Evolutionary conservation across 768 basidiomycete species (phyloP).

Genomic region (Fomitopsis pulvina): DNA sequence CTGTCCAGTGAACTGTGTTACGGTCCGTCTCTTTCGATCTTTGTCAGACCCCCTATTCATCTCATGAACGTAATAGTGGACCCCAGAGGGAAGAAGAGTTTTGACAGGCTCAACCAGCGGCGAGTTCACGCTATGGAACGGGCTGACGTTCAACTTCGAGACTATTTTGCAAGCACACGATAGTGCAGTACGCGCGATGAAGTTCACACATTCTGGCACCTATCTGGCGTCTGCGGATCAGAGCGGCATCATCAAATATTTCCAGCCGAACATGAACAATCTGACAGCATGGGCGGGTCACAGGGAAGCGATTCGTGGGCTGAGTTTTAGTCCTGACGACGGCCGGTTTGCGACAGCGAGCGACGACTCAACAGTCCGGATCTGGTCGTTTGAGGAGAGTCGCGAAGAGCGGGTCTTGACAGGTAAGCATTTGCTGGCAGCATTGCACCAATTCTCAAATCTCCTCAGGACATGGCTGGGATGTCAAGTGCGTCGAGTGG

Average conservation of each 20-base stretch:
- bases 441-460: not conserved
- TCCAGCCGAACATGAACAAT: slow-evolving; percentile 99
- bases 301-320: slow-evolving; percentile 89
- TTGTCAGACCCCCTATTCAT: not conserved
- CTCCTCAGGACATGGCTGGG: slow-evolving; percentile 91
- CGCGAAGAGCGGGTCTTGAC: slow-evolving; percentile 83
- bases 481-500: slow-evolving; percentile 98
- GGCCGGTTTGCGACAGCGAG: slow-evolving; percentile 89
- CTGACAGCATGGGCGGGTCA: slow-evolving; percentile 91
- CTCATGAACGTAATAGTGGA: slow-evolving; percentile 59
- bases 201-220: slow-evolving; percentile 89
- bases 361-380: slow-evolving; percentile 89
- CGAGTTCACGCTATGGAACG: slow-evolving; percentile 99
- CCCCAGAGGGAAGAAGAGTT: slow-evolving; percentile 89
- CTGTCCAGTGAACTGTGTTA: slow-evolving; percentile 94
- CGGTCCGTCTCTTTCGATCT: slow-evolving; percentile 44
- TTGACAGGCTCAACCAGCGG: slow-evolving; percentile 95
- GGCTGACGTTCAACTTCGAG: slow-evolving; percentile 98
- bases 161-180: slow-evolving; percentile 99
- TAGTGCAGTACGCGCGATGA: slow-evolving; percentile 82
- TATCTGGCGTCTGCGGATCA: slow-evolving; percentile 93
- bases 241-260: slow-evolving; percentile 94
- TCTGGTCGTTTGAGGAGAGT: slow-evolving; percentile 93
- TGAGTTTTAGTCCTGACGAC: slow-evolving; percentile 92
- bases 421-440: slow-evolving; percentile 36